Evolutionary conservation across 202 grass and related monocot genomes (phyloP).

Genomic region (Dendrocalamus latiflorus): DNA sequence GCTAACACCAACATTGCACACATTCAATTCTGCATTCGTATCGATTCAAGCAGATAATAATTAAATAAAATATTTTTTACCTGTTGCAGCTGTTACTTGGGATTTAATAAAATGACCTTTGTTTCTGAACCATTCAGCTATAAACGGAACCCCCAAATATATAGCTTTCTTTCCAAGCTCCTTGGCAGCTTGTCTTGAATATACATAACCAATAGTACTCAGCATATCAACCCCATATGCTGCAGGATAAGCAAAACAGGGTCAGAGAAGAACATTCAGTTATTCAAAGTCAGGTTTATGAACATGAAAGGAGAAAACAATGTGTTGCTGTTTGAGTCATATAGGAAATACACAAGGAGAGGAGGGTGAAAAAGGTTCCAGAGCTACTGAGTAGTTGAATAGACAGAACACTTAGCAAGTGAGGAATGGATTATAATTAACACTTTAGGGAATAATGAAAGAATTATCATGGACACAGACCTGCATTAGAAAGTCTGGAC

Average conservation of each 20-base stretch:
- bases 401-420: slow-evolving; percentile 10
- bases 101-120: slow-evolving; percentile 94
- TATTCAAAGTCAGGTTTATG: background rate
- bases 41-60: background rate
- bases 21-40: background rate
- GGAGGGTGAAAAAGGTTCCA: background rate
- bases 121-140: slow-evolving; percentile 99
- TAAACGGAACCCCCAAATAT: slow-evolving; percentile 84
- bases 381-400: background rate
- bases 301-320: background rate
- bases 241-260: slow-evolving; percentile 31
- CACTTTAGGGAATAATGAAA: background rate
- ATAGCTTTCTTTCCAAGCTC: slow-evolving; percentile 96
- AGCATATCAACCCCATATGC: slow-evolving; percentile 94
- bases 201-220: slow-evolving; percentile 92
- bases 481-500: slow-evolving; percentile 77
- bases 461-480: slow-evolving; percentile 21
- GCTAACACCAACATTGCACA: background rate
- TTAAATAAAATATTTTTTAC: slow-evolving; percentile 13
- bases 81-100: slow-evolving; percentile 86
- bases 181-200: slow-evolving; percentile 92
- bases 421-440: background rate
- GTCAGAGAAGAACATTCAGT: slow-evolving; percentile 9
- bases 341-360: slow-evolving; percentile 11
- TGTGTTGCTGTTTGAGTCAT: background rate